Percentiles rank a stretch among this genome's conserved stretches.
Conservation (phyloP, 345 rosid species). For the Orychophragmus violaceus region DNA sequence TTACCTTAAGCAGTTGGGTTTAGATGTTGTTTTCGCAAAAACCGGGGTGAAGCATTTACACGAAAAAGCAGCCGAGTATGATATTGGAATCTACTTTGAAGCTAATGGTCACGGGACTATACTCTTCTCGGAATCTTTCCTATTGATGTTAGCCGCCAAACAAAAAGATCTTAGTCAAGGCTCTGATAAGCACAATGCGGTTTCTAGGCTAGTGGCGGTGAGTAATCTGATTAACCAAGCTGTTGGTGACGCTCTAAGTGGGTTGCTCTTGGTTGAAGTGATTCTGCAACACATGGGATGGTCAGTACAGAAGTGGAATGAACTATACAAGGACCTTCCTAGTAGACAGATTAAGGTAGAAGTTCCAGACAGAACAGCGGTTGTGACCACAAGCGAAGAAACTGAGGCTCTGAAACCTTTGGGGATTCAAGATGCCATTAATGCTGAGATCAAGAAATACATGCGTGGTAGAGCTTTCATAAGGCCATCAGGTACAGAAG, state of each 20-base stretch:
- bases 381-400: slow-evolving; percentile 68
- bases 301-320: slow-evolving; percentile 75
- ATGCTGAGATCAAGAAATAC: slow-evolving; percentile 62
- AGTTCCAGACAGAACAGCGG: slow-evolving; percentile 80
- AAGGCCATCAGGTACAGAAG: slow-evolving; percentile 94
- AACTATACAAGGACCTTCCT: slow-evolving; percentile 79
- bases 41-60: slow-evolving; percentile 92
- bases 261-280: slow-evolving; percentile 81
- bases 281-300: slow-evolving; percentile 71
- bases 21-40: slow-evolving; percentile 63
- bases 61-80: slow-evolving; percentile 70
- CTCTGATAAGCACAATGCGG: slow-evolving; percentile 70
- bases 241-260: slow-evolving; percentile 91
- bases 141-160: slow-evolving; percentile 50
- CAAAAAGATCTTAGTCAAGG: slow-evolving; percentile 47
- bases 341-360: slow-evolving; percentile 90
- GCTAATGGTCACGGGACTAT: slow-evolving; percentile 99
- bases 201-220: slow-evolving; percentile 64
- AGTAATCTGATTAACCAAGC: slow-evolving; percentile 93
- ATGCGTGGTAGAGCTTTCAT: slow-evolving; percentile 65
- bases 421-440: slow-evolving; percentile 82
- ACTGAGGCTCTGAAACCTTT: slow-evolving; percentile 69
- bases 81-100: slow-evolving; percentile 91
- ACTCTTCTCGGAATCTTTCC: slow-evolving; percentile 58
- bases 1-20: slow-evolving; percentile 60